Conservation (phyloP, 23 red algal genomes). For the Gracilariopsis chorda region DNA sequence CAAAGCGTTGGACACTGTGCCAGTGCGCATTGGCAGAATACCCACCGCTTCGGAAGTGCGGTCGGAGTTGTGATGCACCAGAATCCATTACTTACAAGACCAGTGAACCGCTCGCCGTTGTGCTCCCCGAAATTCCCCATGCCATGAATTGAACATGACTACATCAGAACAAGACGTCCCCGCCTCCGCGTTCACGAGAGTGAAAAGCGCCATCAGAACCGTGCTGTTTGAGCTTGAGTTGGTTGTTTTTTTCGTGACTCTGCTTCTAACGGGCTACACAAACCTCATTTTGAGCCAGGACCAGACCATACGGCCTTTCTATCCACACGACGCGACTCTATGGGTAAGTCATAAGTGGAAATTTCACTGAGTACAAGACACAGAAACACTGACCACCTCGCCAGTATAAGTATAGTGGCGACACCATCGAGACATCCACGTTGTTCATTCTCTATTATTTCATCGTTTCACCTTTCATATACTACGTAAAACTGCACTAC, state of each 20-base stretch:
- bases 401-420: slow-evolving; percentile 14
- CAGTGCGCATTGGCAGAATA: no score
- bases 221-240: slow-evolving; percentile 19
- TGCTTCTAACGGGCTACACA: slow-evolving; percentile 36
- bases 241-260: slow-evolving; percentile 21
- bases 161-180: no score
- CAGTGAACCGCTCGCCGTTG: no score
- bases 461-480: background rate
- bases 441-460: slow-evolving; percentile 17
- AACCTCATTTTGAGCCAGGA: background rate
- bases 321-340: slow-evolving; percentile 44
- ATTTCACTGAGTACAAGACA: background rate
- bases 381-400: background rate
- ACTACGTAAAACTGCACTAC: background rate
- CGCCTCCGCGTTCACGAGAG: no score
- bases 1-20: no score
- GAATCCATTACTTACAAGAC: no score
- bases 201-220: background rate
- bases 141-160: no score
- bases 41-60: no score
- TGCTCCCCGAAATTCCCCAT: no score
- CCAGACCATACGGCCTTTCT: slow-evolving; percentile 53
- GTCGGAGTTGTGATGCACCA: no score
- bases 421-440: background rate
- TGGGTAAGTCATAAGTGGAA: background rate